A percentile compares a stretch with the other conserved stretches of the same genome.
These are phyloP conservation scores for Bonnemaisonia californica DNA, from an alignment of 31 red algal species.

Conservation along the genomic window DNA sequence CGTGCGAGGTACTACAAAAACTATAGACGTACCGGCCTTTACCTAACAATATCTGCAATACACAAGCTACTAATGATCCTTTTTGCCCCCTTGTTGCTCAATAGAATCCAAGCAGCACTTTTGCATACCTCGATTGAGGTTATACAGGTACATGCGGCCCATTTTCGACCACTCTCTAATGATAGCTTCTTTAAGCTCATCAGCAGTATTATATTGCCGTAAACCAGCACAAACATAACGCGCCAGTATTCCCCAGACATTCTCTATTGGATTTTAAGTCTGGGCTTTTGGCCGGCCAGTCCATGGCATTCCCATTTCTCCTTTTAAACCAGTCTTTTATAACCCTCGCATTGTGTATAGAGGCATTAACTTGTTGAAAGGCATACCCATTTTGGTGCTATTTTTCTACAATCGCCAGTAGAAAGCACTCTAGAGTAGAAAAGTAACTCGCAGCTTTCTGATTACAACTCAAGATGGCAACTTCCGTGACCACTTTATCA, in stretches of 20 bases:
- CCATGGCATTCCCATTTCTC: neutral
- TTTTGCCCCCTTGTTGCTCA: too few species aligned
- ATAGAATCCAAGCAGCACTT: too few species aligned
- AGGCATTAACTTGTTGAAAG: slow-evolving; percentile 7
- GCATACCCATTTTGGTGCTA: slow-evolving; percentile 7
- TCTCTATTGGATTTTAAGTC: slow-evolving; percentile 7
- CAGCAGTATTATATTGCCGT: neutral
- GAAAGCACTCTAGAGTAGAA: neutral
- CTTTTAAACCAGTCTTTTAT: neutral
- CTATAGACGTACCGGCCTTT: too few species aligned
- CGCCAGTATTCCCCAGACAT: slow-evolving; percentile 23
- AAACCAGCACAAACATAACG: neutral
- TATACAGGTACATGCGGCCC: too few species aligned
- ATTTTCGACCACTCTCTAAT: neutral
- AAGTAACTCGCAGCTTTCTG: neutral
- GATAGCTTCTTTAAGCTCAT: neutral
- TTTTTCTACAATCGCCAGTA: neutral
- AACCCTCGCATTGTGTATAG: neutral
- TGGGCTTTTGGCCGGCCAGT: neutral
- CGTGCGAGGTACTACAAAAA: too few species aligned
- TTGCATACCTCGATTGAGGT: too few species aligned
- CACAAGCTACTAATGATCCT: too few species aligned
- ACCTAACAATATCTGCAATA: too few species aligned
- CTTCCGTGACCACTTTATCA: neutral
- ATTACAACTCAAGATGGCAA: slow-evolving; percentile 1